These are phyloP conservation scores for Lotus japonicus DNA, from an alignment of 306 rosid species.

Conservation along the genomic window DNA sequence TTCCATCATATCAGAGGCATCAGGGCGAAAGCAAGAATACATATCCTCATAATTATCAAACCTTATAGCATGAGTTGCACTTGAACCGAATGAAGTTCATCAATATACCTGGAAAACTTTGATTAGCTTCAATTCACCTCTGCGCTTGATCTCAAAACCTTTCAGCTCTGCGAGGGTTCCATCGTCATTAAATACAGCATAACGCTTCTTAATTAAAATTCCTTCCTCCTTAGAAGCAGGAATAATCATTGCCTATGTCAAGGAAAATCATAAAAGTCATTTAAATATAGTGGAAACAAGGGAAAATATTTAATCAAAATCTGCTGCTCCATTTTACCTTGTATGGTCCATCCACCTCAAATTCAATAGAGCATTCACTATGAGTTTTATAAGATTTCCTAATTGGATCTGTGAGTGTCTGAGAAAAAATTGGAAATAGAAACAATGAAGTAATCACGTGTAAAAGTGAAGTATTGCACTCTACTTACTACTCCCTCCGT, in stretches of 20 bases:
- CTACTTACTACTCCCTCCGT: too few species aligned
- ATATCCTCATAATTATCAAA: constrained; percentile 14
- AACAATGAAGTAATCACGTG: constrained; percentile 2
- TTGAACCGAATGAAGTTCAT: constrained; percentile 13
- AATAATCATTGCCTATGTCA: constrained; percentile 86
- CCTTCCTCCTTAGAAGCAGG: constrained; percentile 99
- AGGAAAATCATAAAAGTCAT: background rate
- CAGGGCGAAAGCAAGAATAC: background rate
- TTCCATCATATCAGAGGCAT: background rate
- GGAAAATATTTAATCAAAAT: background rate
- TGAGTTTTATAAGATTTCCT: constrained; percentile 67
- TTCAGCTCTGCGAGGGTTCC: constrained; percentile 97
- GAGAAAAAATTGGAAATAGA: constrained; percentile 32
- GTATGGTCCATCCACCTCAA: constrained; percentile 99
- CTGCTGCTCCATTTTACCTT: constrained; percentile 47
- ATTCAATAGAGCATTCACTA: constrained; percentile 98
- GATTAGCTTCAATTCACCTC: constrained; percentile 98
- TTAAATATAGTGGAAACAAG: constrained; percentile 18
- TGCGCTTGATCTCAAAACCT: constrained; percentile 99
- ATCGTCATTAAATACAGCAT: constrained; percentile 95
- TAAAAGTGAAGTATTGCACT: constrained; percentile 10
- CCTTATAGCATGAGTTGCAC: background rate
- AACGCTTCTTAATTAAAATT: constrained; percentile 90
- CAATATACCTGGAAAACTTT: constrained; percentile 92
- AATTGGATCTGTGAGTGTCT: constrained; percentile 71